A percentile compares a stretch with the other conserved stretches of the same genome.
These are phyloP conservation scores for Claviceps citrina DNA, from an alignment of 2,329 filamentous ascomycete species.

Conservation along the genomic window DNA sequence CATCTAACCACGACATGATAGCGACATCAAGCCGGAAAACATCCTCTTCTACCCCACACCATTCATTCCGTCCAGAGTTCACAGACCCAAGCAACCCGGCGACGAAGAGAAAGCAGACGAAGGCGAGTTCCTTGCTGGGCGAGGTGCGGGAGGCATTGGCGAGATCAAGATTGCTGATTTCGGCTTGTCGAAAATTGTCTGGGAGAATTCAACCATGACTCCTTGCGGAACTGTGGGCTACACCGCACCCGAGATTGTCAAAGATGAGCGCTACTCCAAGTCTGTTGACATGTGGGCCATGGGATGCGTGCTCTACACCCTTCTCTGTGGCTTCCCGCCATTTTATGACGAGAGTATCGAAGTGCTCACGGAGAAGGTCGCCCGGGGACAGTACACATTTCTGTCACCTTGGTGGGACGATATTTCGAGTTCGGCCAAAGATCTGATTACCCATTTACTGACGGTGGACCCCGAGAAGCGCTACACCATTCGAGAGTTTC, in stretches of 20 bases:
- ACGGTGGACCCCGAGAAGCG: slow-evolving; percentile 92
- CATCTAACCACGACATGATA: slow-evolving; percentile 21
- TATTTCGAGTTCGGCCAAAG: slow-evolving; percentile 86
- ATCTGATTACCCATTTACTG: slow-evolving; percentile 81
- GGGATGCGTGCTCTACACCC: slow-evolving; percentile 89
- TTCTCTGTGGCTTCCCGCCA: slow-evolving; percentile 92
- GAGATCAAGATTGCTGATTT: slow-evolving; percentile 97
- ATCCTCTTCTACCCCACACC: slow-evolving; percentile 81
- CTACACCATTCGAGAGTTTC: slow-evolving; percentile 83
- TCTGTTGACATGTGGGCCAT: slow-evolving; percentile 99
- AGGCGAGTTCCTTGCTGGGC: slow-evolving; percentile 72
- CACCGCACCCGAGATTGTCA: slow-evolving; percentile 95
- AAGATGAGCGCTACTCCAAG: slow-evolving; percentile 97
- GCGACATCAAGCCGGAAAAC: slow-evolving; percentile 97
- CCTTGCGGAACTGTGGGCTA: slow-evolving; percentile 98
- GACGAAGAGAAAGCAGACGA: slow-evolving; percentile 97
- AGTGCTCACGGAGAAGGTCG: slow-evolving; percentile 92
- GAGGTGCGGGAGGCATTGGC: slow-evolving; percentile 81
- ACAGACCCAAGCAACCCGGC: slow-evolving; percentile 67
- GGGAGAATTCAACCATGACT: slow-evolving; percentile 97
- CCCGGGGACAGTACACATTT: slow-evolving; percentile 92
- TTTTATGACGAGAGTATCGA: slow-evolving; percentile 99
- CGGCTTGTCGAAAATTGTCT: slow-evolving; percentile 91
- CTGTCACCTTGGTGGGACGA: slow-evolving; percentile 99
- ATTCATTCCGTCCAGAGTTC: slow-evolving; percentile 62